phyloP scores from a whole-genome alignment of 192 early-diverging fungal species.

The Mortierella antarctica region DNA sequence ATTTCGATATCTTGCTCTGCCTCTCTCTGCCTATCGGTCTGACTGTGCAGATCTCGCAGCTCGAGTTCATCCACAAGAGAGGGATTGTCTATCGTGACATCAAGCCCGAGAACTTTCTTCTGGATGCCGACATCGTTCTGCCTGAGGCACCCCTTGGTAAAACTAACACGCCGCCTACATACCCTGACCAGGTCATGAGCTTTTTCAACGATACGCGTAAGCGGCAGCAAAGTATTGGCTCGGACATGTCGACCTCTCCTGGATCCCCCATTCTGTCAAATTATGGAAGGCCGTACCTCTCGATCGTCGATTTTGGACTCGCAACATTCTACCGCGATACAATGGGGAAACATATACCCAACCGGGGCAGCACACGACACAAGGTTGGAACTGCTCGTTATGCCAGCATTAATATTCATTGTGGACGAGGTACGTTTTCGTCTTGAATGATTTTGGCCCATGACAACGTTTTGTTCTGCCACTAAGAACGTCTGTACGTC shows the following conservation, averaged over 20 bases:
- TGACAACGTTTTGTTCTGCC: not conserved
- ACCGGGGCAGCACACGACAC: conserved; percentile 51
- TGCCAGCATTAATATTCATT: conserved; percentile 86
- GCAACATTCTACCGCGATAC: conserved; percentile 59
- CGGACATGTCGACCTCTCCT: conserved; percentile 29
- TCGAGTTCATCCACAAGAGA: conserved; percentile 66
- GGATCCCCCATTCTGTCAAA: conserved; percentile 18
- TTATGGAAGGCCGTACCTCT: conserved; percentile 66
- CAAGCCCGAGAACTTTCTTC: conserved; percentile 72
- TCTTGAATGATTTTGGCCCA: not conserved
- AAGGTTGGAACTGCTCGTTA: conserved; percentile 87
- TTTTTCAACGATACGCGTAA: conserved; percentile 36
- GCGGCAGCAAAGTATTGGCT: conserved; percentile 22
- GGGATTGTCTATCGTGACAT: conserved; percentile 73
- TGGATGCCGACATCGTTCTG: conserved; percentile 56
- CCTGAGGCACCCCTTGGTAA: conserved; percentile 28
- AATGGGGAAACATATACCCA: conserved; percentile 56
- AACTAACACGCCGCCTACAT: conserved; percentile 25
- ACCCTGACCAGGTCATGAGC: conserved; percentile 31
- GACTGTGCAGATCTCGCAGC: conserved; percentile 36
- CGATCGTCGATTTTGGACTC: conserved; percentile 67
- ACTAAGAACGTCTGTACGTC: not conserved
- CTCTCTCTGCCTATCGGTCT: not conserved
- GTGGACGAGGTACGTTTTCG: conserved; percentile 70
- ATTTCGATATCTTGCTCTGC: too few relatives aligned